Conservation (phyloP, 176 grass and related monocot species). For the Aegilops longissima region DNA sequence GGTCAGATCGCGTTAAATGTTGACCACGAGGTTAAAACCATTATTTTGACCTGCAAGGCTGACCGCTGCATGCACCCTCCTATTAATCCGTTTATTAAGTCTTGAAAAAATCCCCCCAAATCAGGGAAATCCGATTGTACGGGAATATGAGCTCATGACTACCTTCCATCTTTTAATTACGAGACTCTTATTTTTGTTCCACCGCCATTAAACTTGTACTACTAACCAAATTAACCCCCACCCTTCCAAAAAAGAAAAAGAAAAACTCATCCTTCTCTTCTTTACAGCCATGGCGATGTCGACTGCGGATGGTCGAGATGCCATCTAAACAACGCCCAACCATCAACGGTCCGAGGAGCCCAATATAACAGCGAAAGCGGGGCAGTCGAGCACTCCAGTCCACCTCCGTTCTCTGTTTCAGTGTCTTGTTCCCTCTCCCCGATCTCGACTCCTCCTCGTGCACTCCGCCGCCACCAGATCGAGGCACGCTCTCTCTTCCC, state of each 20-base stretch:
- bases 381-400: background rate
- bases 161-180: too few species aligned
- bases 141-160: too few species aligned
- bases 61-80: too few species aligned
- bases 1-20: too few species aligned
- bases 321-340: background rate
- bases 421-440: background rate
- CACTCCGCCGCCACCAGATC: constrained; percentile 20
- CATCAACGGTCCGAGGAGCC: background rate
- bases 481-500: background rate
- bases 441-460: background rate
- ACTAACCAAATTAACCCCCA: background rate
- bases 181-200: too few species aligned
- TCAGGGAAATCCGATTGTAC: too few species aligned
- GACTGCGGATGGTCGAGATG: background rate
- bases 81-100: too few species aligned
- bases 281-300: background rate
- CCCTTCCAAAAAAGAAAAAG: background rate
- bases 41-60: too few species aligned
- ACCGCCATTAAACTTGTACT: too few species aligned
- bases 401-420: background rate
- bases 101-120: too few species aligned
- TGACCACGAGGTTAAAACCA: too few species aligned
- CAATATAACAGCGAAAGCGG: background rate
- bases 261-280: background rate